Percentiles rank a stretch among this genome's conserved stretches.
Conservation (phyloP, 2,329 filamentous ascomycete species). For the Aspergillus puulaauensis region DNA sequence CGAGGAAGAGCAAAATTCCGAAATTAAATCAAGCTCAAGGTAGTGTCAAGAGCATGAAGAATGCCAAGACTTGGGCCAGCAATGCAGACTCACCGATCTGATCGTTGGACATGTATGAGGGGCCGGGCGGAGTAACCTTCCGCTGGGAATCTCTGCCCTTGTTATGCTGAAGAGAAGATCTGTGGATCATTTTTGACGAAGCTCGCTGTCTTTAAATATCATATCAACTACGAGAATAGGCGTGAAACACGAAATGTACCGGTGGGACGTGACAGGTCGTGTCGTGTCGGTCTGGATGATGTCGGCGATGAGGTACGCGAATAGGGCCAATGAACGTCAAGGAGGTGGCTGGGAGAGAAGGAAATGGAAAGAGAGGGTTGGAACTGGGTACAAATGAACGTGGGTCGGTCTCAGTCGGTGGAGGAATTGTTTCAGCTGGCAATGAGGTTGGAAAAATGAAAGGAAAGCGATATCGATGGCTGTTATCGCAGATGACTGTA, state of each 20-base stretch:
- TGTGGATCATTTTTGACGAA: conserved; percentile 38
- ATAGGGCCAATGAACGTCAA: conserved; percentile 11
- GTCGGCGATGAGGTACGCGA: conserved; percentile 1
- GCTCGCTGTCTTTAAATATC: conserved; percentile 7
- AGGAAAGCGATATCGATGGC: neutral
- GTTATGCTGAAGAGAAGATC: conserved; percentile 25
- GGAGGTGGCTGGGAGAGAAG: conserved; percentile 12
- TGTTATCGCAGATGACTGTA: neutral
- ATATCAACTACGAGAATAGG: conserved; percentile 2
- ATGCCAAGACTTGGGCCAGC: conserved; percentile 17
- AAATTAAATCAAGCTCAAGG: conserved; percentile 9
- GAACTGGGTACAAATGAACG: neutral
- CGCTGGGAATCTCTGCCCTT: conserved; percentile 37
- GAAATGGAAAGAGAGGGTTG: neutral
- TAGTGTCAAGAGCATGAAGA: conserved; percentile 16
- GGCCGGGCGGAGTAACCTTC: conserved; percentile 48
- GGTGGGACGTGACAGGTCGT: neutral
- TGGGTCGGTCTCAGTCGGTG: neutral
- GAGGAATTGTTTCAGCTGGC: neutral
- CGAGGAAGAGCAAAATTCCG: neutral
- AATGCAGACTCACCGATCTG: conserved; percentile 44
- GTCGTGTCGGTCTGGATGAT: conserved; percentile 1
- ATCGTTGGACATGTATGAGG: conserved; percentile 47
- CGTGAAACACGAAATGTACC: neutral
- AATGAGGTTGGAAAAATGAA: neutral